phyloP scores from a whole-genome alignment of 73 alveolate species.

The Effrenium voratum region DNA sequence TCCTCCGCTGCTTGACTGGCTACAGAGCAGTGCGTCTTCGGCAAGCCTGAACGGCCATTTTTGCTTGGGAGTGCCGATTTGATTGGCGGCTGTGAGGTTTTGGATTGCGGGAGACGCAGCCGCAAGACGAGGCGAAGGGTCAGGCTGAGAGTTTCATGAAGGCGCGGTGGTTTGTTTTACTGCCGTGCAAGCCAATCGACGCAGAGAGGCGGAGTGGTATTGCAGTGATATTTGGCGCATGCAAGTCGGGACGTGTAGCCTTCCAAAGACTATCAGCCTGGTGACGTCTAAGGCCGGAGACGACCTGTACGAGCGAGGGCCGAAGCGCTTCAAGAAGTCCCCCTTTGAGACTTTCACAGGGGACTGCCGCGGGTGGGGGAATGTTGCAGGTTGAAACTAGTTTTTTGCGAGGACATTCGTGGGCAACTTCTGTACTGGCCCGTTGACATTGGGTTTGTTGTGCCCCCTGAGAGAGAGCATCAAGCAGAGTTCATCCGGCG shows the following conservation, averaged over 20 bases:
- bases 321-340: slow-evolving; percentile 65
- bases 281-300: slow-evolving; percentile 30
- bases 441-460: neutral
- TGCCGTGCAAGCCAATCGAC: too few relatives aligned
- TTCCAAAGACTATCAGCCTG: neutral
- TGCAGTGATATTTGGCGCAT: neutral
- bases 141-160: slow-evolving; percentile 74
- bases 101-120: slow-evolving; percentile 30
- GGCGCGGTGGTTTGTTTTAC: neutral
- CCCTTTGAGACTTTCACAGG: slow-evolving; percentile 63
- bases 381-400: neutral
- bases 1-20: slow-evolving; percentile 13
- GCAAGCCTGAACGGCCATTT: neutral
- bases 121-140: slow-evolving; percentile 65
- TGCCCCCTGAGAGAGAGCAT: too few relatives aligned
- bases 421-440: neutral
- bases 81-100: slow-evolving; percentile 1
- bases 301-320: slow-evolving; percentile 54
- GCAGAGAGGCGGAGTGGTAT: too few relatives aligned
- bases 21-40: too few relatives aligned
- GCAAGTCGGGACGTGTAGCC: neutral
- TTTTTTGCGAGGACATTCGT: neutral
- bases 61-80: neutral
- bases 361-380: slow-evolving; percentile 17
- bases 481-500: too few relatives aligned